A percentile compares a stretch with the other conserved stretches of the same genome.
phyloP scores from a whole-genome alignment of 305 asterid species.

The Plantago rigida region DNA sequence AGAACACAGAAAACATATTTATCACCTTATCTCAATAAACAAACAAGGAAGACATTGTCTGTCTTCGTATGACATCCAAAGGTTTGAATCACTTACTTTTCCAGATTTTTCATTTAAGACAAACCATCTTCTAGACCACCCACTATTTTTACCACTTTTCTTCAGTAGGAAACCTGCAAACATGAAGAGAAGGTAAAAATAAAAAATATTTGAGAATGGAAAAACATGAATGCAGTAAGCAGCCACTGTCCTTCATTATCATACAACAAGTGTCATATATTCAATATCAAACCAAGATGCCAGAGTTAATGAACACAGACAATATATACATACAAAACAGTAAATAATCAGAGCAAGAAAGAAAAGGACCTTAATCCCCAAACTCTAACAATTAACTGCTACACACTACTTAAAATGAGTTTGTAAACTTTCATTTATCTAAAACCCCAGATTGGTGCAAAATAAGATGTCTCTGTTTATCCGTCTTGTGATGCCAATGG shows the following conservation, averaged over 20 bases:
- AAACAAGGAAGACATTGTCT: slow-evolving; percentile 1
- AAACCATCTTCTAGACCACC: slow-evolving; percentile 95
- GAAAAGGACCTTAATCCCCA: background rate
- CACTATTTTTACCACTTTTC: slow-evolving; percentile 78
- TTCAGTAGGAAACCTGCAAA: slow-evolving; percentile 71
- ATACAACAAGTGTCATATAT: no score
- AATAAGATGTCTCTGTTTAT: background rate
- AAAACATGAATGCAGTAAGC: background rate
- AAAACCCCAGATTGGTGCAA: background rate
- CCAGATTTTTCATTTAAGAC: slow-evolving; percentile 95
- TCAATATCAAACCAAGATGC: background rate
- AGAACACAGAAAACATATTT: background rate
- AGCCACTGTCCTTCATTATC: background rate
- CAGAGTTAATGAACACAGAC: background rate
- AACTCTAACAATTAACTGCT: background rate
- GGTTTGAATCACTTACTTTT: slow-evolving; percentile 48
- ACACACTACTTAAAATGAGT: background rate
- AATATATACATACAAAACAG: background rate
- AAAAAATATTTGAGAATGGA: slow-evolving; percentile 6
- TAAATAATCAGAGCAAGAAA: background rate
- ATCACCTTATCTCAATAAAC: slow-evolving; percentile 4
- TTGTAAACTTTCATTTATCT: background rate
- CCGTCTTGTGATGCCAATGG: background rate
- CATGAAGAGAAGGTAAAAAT: slow-evolving; percentile 15
- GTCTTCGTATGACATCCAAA: slow-evolving; percentile 11